Base-by-base conservation (phyloP, 2,329 filamentous ascomycete genomes). In the Penicillium sp. region DNA sequence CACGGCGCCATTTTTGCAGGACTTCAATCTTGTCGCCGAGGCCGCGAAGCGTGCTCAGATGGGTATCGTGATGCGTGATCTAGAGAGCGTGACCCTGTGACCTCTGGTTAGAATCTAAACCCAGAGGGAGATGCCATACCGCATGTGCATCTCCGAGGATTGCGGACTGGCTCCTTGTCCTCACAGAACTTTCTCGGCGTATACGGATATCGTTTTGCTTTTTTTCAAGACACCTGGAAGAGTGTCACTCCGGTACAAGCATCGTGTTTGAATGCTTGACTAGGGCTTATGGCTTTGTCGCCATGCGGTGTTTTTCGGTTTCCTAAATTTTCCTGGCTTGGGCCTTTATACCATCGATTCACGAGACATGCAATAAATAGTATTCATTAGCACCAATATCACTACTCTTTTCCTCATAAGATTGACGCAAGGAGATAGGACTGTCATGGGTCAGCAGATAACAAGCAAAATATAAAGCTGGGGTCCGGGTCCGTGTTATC, bases 1-100 rank as follows among this genome's bases (percentile, higher is more conserved):
- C 11, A 84, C 82, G 1, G 78, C 80, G 9, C 80, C 80, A 4
- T 92, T 92, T 69, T 81, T 96, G 56, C 85, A 87, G 65, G 88
- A 96, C 73, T 90, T 93, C 67, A 93, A 84, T 54, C 83, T 97
- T 29, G 83, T 97, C 40, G 92, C 92, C 34, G 93, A 97, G 78
- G 93, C 93, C 2, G 93, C 92, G 41, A 96, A 96, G 76, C 82
- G 92, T 40, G 93, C 93, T 9, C 91, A 97, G 75, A 89, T 97
- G 81, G 90, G 90, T 40, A 86, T 92, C 67, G 79, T 97, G 71
- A 89, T 92, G 81, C 83, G 92, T 58, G 93, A 97, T 73, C 82
- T 97, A 68, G 91, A 76, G 58, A 68, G 72, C 36, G 66, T 76
- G 48, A 70, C 70, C 41, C 60, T 75, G 55, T 75, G 67, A 61